Base-by-base conservation (phyloP, 345 rosid genomes). In the Salix brachista region DNA sequence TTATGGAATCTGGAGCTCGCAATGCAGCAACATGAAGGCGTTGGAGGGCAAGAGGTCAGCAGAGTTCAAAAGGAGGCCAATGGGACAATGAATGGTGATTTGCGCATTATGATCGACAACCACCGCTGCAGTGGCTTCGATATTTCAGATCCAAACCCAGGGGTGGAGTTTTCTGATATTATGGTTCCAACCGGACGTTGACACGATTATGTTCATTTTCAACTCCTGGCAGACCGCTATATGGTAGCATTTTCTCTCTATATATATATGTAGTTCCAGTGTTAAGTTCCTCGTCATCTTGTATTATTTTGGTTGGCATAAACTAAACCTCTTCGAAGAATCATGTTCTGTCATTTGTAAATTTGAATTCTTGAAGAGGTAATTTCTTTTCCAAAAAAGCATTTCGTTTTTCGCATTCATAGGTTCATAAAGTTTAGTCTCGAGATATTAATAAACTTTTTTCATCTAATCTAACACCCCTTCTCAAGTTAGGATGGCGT, bases 121-220 rank as follows among this genome's bases (percentile, higher is more conserved):
- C 56, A 50, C 5, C 56, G n/a, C 56, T 50, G 21, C 56, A 17
- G 56, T 50, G 56, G 56, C 56, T 50, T 26, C 0, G 16, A 73
- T 18, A 39, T 39, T 73, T 73, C 76, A 41, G 76, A 61, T 62
- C 14, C 64, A 62, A 73, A 37, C 12, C 42, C 76, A 12, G 69
- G 76, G 16, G 41, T 42, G 26, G 69, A 73, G 58, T 62, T 73
- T 42, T 73, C 76, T 62, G 69, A 62, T n/a, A 41, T 73, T 26
- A 73, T 41, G 67, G 23, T 61, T 17, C 76, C 76, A 4, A 25
- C 26, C 13, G 76, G 76, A 54, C 76, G 76, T 73, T 73, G 56
- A 50, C 56, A 50, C 21, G 17, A 16, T 5, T 0, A 17, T 17
- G 56, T 50, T 18, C 56, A 50, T 17, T 17, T 18, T 18, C 56